A percentile compares a stretch with the other conserved stretches of the same genome.
phyloP scores from a whole-genome alignment of 1,284 basidiomycete genomes.

The Fomitopsis betulina region DNA sequence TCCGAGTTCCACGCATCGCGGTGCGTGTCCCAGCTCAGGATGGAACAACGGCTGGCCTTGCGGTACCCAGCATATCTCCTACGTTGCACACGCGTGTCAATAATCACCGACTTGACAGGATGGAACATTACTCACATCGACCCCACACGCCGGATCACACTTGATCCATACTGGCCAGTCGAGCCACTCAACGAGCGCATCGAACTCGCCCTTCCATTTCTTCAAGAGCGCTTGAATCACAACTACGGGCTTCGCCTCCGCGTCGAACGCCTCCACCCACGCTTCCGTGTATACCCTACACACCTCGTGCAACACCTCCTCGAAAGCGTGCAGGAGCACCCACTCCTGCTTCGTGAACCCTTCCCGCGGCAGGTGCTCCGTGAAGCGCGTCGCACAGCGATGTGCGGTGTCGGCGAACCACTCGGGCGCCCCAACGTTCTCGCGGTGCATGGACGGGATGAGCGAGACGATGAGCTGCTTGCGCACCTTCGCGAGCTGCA shows the following conservation, averaged over 20 bases:
- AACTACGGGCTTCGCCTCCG: neutral
- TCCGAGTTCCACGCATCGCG: neutral
- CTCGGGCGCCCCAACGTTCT: neutral
- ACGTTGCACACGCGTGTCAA: neutral
- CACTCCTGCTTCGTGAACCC: conserved; percentile 1
- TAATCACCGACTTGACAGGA: no score
- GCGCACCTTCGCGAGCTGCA: neutral
- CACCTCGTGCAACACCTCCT: neutral
- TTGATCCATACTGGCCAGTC: neutral
- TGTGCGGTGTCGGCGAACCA: neutral
- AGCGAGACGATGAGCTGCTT: neutral
- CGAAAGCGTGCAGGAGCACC: neutral
- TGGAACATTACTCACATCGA: neutral
- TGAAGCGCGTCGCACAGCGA: neutral
- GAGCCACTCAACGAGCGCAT: neutral
- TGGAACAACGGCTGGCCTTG: neutral
- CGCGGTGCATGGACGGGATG: neutral
- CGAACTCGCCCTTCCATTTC: neutral
- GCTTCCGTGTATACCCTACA: neutral
- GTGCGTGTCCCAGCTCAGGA: neutral
- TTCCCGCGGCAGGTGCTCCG: neutral
- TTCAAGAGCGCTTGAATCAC: neutral
- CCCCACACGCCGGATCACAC: neutral
- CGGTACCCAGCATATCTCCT: neutral
- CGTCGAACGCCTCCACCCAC: neutral